Evolutionary conservation across 441 rosid species (phyloP), one percentile per base, ranked within the genome.

Genomic region (Raphanus hybrid): DNA sequence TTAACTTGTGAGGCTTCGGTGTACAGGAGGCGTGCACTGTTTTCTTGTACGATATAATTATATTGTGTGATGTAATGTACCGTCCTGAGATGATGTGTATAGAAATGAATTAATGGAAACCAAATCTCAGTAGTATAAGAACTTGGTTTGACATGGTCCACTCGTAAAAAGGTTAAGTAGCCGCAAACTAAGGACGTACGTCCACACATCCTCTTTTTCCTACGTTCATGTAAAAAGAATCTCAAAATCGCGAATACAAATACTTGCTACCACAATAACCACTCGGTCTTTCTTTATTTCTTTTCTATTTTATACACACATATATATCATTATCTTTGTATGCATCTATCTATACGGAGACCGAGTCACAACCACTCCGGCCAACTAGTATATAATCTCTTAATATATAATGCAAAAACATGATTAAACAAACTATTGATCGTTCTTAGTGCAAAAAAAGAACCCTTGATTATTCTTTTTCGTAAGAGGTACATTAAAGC

Each of bases 131-230:
- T 20, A 34, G 37, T 34, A 9, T 20, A 61, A 50, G 34, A 69
- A 18, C 6, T 41, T 14, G 23, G 71, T 59, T 64, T 77, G 71
- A 77, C 67, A 29, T 64, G 71, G 76, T 77, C 76, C 80, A 77
- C 76, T 64, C 67, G 37, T 64, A 65, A 65, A 71, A 71, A 14
- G 41, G 62, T 45, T 65, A 5, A 77, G 68, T 50, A 71, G 80
- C 76, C 76, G 76, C 76, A 71, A 77, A 58, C 72, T 57, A 77
- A 71, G 63, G 67, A 71, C 76, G 72, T 77, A 71, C 76, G 76
- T 77, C 80, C 76, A 71, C 76, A 71, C 80, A 64, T 26, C 35
- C 41, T 50, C 72, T 65, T 76, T 77, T 71, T 27, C 37, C 76
- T 70, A 57, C 67, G 67, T 65, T 58, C 66, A 27, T 69, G 7